Evolutionary conservation across 352 stramenopile genomes (phyloP).

Genomic region (Plasmopara halstedii): DNA sequence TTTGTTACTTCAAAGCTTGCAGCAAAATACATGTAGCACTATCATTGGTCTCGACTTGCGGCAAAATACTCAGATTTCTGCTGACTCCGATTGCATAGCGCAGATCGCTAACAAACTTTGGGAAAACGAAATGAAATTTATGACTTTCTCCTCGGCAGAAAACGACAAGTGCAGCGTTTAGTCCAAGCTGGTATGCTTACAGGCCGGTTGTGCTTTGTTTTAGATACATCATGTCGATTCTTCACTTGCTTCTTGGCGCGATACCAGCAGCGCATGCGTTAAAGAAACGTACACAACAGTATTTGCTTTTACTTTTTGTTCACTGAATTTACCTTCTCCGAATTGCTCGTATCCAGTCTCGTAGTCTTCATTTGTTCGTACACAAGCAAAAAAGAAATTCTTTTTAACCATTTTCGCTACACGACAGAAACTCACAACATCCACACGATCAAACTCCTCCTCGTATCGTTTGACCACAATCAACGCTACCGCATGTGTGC

Average conservation of each 20-base stretch:
- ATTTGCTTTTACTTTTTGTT: neutral
- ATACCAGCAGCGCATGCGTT: constrained; percentile 47
- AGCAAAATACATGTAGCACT: constrained; percentile 39
- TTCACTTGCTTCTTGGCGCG: constrained; percentile 26
- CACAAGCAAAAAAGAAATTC: constrained; percentile 41
- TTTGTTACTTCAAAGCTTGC: constrained; percentile 47
- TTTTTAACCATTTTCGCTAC: constrained; percentile 77
- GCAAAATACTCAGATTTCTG: constrained; percentile 63
- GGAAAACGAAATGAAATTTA: constrained; percentile 64
- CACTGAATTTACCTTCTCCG: neutral
- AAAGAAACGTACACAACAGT: constrained; percentile 50
- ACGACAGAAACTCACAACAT: constrained; percentile 57
- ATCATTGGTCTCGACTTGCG: constrained; percentile 70
- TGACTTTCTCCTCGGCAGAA: constrained; percentile 13
- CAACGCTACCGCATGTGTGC: constrained; percentile 38
- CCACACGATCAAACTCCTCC: constrained; percentile 33
- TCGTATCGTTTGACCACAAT: constrained; percentile 44
- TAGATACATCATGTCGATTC: constrained; percentile 1
- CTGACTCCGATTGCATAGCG: constrained; percentile 43
- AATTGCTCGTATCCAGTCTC: neutral
- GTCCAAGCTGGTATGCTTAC: neutral
- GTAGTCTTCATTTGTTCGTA: constrained; percentile 1
- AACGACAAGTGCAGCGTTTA: constrained; percentile 2
- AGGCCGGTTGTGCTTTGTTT: neutral
- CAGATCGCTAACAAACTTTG: constrained; percentile 66